phyloP scores from a whole-genome alignment of 805 yeast species.

The Saccharomycopsis microspora region DNA sequence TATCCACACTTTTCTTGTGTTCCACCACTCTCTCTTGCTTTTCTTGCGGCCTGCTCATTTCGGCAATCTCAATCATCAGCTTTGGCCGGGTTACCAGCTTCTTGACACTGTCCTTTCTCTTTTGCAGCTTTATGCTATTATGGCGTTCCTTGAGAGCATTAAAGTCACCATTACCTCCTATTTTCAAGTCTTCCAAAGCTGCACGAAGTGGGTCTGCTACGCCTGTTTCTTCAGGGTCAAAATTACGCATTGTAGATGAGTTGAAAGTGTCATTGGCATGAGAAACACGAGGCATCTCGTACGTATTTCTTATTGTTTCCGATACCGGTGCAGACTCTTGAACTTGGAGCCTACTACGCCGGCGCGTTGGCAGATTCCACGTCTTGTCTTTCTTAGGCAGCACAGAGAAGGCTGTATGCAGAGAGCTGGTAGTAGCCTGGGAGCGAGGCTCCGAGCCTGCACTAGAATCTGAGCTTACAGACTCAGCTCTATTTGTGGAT shows the following conservation, averaged over 20 bases:
- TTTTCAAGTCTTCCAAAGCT: conserved; percentile 34
- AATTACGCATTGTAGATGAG: conserved; percentile 14
- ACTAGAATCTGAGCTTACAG: conserved; percentile 17
- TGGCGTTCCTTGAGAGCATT: conserved; percentile 25
- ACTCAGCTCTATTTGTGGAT: conserved; percentile 16
- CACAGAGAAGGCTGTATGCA: conserved; percentile 2
- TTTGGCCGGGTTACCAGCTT: conserved; percentile 9
- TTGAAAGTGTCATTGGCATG: conserved; percentile 12
- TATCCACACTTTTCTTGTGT: too few relatives aligned
- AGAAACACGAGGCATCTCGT: too few relatives aligned
- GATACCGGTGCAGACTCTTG: not conserved
- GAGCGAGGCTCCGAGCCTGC: conserved; percentile 19
- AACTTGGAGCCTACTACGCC: conserved; percentile 24
- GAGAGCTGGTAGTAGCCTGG: conserved; percentile 17
- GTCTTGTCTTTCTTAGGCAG: conserved; percentile 18
- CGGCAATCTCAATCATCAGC: conserved; percentile 17
- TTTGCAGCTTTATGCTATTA: conserved; percentile 18
- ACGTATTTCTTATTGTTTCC: too few relatives aligned
- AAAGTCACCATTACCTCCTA: conserved; percentile 33
- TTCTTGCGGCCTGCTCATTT: conserved; percentile 2
- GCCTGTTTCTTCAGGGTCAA: conserved; percentile 16
- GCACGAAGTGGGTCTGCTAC: conserved; percentile 40
- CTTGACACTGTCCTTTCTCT: not conserved
- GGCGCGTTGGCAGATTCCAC: conserved; percentile 34
- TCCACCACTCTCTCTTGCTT: too few relatives aligned